A percentile compares a stretch with the other conserved stretches of the same genome.
phyloP scores from a whole-genome alignment of 495 filamentous ascomycete species.

The Penicillium mononematosum region DNA sequence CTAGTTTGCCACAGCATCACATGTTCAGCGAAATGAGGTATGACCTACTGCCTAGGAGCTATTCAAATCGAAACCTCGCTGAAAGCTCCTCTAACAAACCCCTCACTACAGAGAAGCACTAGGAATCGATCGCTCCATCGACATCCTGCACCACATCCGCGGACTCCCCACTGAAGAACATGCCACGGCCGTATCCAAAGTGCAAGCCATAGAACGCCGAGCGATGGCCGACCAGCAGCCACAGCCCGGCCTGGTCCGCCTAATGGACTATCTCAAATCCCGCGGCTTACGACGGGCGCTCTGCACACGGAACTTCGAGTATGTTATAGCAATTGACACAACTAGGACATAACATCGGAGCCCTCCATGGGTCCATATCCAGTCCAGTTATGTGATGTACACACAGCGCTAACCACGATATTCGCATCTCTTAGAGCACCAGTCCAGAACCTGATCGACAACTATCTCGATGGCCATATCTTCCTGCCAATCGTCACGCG shows the following conservation, averaged over 20 bases:
- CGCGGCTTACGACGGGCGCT: conserved; percentile 70
- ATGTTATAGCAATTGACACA: conserved; percentile 16
- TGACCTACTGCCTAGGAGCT: conserved; percentile 25
- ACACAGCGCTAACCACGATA: background rate
- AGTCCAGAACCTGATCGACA: conserved; percentile 68
- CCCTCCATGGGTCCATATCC: background rate
- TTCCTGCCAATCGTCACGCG: conserved; percentile 86
- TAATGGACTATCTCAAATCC: conserved; percentile 79
- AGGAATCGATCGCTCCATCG: conserved; percentile 64
- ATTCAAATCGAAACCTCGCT: background rate
- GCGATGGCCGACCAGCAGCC: conserved; percentile 78
- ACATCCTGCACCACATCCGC: conserved; percentile 89
- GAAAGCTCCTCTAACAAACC: background rate
- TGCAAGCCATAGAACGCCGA: conserved; percentile 73
- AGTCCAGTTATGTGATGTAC: background rate
- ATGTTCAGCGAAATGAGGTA: conserved; percentile 89
- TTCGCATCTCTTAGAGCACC: conserved; percentile 45
- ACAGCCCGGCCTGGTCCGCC: conserved; percentile 68
- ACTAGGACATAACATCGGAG: background rate
- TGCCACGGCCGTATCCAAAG: conserved; percentile 62
- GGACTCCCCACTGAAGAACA: conserved; percentile 62
- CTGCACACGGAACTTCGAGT: conserved; percentile 94
- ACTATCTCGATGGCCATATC: conserved; percentile 62
- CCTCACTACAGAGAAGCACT: conserved; percentile 48
- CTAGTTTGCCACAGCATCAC: conserved; percentile 83